Evolutionary conservation across 2,329 filamentous ascomycete genomes (phyloP).

Genomic region (Colletotrichum costaricense): DNA sequence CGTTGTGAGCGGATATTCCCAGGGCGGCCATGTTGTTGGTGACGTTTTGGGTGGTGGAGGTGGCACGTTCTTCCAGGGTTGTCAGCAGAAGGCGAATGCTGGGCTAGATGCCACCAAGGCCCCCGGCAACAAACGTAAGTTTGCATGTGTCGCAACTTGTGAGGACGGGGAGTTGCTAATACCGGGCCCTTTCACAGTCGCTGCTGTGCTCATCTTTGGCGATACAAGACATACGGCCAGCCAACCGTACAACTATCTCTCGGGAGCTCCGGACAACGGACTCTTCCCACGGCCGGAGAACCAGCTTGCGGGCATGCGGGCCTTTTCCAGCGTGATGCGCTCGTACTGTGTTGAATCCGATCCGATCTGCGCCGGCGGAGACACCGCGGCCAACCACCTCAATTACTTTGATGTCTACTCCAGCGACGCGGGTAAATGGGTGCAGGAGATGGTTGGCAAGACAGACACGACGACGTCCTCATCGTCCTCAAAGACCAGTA

Average conservation of each 20-base stretch:
- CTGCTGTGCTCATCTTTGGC: slow-evolving; percentile 48
- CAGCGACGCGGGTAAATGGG: slow-evolving; percentile 28
- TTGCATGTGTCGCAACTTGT: neutral
- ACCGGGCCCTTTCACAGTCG: slow-evolving; percentile 38
- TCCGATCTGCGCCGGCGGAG: slow-evolving; percentile 52
- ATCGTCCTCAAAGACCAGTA: neutral
- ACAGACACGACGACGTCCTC: neutral
- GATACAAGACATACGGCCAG: slow-evolving; percentile 47
- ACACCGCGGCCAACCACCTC: slow-evolving; percentile 45
- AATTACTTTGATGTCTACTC: slow-evolving; percentile 44
- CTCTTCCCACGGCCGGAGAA: slow-evolving; percentile 45
- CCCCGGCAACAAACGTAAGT: slow-evolving; percentile 49
- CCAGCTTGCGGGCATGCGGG: slow-evolving; percentile 43
- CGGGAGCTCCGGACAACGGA: slow-evolving; percentile 40
- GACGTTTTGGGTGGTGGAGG: slow-evolving; percentile 50
- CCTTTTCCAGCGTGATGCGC: slow-evolving; percentile 42
- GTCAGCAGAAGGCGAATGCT: slow-evolving; percentile 39
- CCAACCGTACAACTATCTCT: slow-evolving; percentile 47
- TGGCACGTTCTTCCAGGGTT: slow-evolving; percentile 47
- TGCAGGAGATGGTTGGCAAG: slow-evolving; percentile 17
- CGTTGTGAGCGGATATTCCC: slow-evolving; percentile 54
- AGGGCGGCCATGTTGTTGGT: slow-evolving; percentile 52
- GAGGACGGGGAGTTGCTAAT: neutral
- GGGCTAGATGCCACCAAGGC: slow-evolving; percentile 41
- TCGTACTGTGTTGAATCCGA: slow-evolving; percentile 51